These are phyloP conservation scores for Telfairia occidentalis DNA, from an alignment of 331 rosid genomes.

Conservation along the genomic window DNA sequence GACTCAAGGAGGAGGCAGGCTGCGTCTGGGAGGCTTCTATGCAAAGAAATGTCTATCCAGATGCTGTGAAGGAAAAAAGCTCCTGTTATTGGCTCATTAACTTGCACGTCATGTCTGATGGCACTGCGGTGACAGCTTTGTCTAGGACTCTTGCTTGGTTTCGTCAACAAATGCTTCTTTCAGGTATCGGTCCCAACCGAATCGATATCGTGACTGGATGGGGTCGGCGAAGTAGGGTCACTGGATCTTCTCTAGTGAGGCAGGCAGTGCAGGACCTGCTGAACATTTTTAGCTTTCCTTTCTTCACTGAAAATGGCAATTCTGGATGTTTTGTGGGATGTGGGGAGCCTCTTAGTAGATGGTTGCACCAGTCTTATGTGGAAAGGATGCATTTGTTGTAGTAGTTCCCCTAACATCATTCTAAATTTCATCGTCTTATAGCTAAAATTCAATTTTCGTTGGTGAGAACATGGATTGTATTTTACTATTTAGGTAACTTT, in stretches of 20 bases:
- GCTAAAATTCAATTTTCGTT: conserved; percentile 27
- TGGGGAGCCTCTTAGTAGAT: conserved; percentile 75
- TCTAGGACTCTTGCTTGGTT: conserved; percentile 86
- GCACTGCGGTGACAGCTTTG: conserved; percentile 84
- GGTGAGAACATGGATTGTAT: conserved; percentile 13
- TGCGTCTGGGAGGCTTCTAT: conserved; percentile 95
- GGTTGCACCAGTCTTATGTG: conserved; percentile 77
- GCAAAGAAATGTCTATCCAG: conserved; percentile 74
- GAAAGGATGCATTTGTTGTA: conserved; percentile 87
- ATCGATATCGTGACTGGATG: conserved; percentile 90
- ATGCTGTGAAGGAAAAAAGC: conserved; percentile 75
- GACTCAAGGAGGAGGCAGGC: conserved; percentile 95
- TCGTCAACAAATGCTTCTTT: conserved; percentile 59
- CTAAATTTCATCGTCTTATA: conserved; percentile 3
- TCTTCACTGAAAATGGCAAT: conserved; percentile 77
- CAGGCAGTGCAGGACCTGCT: conserved; percentile 75
- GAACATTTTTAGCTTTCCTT: conserved; percentile 61
- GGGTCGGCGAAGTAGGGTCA: conserved; percentile 89
- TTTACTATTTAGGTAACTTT: neutral
- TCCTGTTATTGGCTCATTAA: conserved; percentile 84
- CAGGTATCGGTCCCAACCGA: conserved; percentile 62
- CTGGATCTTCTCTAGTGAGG: conserved; percentile 77
- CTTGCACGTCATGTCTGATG: conserved; percentile 92
- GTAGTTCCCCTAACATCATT: neutral
- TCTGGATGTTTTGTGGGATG: conserved; percentile 87